Evolutionary conservation across 495 filamentous ascomycete species (phyloP), one percentile per base, ranked within the genome.

Genomic region (Trichoderma reesei): DNA sequence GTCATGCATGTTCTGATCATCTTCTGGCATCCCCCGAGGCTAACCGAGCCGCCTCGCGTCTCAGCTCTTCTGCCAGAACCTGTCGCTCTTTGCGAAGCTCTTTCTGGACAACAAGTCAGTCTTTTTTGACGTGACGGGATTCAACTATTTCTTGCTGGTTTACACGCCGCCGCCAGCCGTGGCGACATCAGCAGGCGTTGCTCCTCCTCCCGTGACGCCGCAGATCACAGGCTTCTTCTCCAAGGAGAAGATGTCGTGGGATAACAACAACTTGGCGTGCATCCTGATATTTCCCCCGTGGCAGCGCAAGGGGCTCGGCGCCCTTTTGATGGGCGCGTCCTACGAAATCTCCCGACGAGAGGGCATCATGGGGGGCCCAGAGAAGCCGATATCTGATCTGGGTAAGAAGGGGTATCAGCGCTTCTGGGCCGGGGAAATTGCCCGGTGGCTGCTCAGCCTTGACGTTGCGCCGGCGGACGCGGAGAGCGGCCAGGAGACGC

Each of bases 51-150:
- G n/a, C 41, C 42, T 13, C 16, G 51, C 44, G n/a, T 36, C 16
- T 44, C 72, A 96, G 85, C 83, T 96, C 14, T 98, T 92, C 75
- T 90, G 90, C 67, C 94, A 98, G 75, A 96, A 96, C 71, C 83
- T 98, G 63, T 96, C 90, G 20, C 87, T 98, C 46, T 96, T 98
- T 74, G 90, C 91, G n/a, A 98, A 98, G 71, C 83, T 98, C 61
- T 98, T 96, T 74, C 87, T 98, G 63, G 92, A 97, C 72, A 96
- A 92, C 72, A 99, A 99, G 73, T 95, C 91, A 26, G 92, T 99
- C 65, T 98, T 96, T 76, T 99, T 95, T 79, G 95, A 98, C 70
- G 91, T 96, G 65, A 85, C 86, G 41, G 90, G 89, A 64, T 99
- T 99, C 78, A 86, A 92, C 68, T 99, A 96, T 80, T 98, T 96